phyloP scores from a whole-genome alignment of 2,329 filamentous ascomycete species.

The Colletotrichum tabaci region DNA sequence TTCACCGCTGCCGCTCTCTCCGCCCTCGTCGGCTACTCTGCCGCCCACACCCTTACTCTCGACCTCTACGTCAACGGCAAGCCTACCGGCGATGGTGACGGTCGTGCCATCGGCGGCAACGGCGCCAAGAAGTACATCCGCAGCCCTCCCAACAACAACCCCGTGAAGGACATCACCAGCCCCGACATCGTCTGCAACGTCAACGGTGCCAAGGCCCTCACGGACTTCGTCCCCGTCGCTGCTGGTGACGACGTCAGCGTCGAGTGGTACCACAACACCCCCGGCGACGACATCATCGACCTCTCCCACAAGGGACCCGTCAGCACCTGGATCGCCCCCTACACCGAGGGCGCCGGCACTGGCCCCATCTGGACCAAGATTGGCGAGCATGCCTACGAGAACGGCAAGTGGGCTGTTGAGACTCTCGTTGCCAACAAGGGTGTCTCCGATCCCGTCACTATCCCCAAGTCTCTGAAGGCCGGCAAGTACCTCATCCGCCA shows the following conservation, averaged over 20 bases:
- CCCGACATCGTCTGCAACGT: slow-evolving; percentile 62
- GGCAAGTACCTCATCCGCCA: slow-evolving; percentile 70
- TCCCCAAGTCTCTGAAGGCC: slow-evolving; percentile 61
- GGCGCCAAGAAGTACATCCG: slow-evolving; percentile 60
- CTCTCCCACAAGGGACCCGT: slow-evolving; percentile 67
- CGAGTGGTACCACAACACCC: slow-evolving; percentile 67
- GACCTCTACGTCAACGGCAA: slow-evolving; percentile 63
- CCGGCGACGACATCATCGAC: slow-evolving; percentile 67
- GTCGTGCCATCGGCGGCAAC: slow-evolving; percentile 52
- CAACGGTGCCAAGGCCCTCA: slow-evolving; percentile 54
- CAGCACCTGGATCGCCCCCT: slow-evolving; percentile 66
- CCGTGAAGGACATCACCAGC: slow-evolving; percentile 60
- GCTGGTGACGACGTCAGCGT: slow-evolving; percentile 63
- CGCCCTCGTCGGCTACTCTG: slow-evolving; percentile 54
- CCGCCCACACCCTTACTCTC: slow-evolving; percentile 63
- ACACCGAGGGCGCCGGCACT: slow-evolving; percentile 58
- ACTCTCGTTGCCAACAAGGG: slow-evolving; percentile 65
- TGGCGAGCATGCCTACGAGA: slow-evolving; percentile 53
- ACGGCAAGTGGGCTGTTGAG: slow-evolving; percentile 60
- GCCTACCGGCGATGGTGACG: slow-evolving; percentile 47
- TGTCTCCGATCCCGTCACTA: slow-evolving; percentile 60
- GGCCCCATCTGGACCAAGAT: slow-evolving; percentile 68
- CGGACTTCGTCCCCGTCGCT: slow-evolving; percentile 58
- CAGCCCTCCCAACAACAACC: slow-evolving; percentile 59
- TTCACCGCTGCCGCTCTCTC: slow-evolving; percentile 45